Evolutionary conservation across 345 rosid species (phyloP), one percentile per base, ranked within the genome.

Genomic region (Iberis pinnata): DNA sequence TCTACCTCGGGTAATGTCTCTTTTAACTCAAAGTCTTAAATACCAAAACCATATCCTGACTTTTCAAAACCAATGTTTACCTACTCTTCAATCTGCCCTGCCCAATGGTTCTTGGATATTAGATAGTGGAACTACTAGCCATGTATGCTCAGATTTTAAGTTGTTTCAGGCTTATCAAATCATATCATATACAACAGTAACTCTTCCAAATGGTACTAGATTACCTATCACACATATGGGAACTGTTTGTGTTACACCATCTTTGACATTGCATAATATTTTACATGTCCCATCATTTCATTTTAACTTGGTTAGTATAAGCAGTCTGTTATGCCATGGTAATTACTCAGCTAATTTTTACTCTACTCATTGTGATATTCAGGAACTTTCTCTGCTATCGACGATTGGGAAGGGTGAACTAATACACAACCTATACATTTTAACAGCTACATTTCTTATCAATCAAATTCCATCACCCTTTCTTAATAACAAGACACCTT

Each of bases 41-140:
- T 22, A 22, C 6, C 4, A 22, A 22, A 22, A 22, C 6, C 6
- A 3, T 22, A 22, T 22, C 6, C 3, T 22, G 6, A 22, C 25
- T 2, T 22, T 22, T 6, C 25, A 22, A 22, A 12, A 46, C 1
- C 18, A 46, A 1, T 46, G 51, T 0, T n/a, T 46, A 7, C 13
- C 33, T 0, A 1, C 50, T 4, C 3, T 25, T 3, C 4, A n/a
- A 1, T 22, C 10, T n/a, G 0, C 1, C 4, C 0, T 26, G 0
- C 36, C 52, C 2, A 1, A 2, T 15, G 52, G 8, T 47, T 4
- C 19, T 26, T 47, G 52, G 52, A 47, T 47, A 8, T 9, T 47
- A 25, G 52, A 47, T 5, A 14, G 8, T 26, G 36, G 36, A 4
- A 13, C 36, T 0, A 26, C 52, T 9, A 47, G 35, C 2, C 36